A percentile compares a stretch with the other conserved stretches of the same genome.
Conservation (phyloP, 306 rosid genomes). For the Ziziphus jujuba region DNA sequence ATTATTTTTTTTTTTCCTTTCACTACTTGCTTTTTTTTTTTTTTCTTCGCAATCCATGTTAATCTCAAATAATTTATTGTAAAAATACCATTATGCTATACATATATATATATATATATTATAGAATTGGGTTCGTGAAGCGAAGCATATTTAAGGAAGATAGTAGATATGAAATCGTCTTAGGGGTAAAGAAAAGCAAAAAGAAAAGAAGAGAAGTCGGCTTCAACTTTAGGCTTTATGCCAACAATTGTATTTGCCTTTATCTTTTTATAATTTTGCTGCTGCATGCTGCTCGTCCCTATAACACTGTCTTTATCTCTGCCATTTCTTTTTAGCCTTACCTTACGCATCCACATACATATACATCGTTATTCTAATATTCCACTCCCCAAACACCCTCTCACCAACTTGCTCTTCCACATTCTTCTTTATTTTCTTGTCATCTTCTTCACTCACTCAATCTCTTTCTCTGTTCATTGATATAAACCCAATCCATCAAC, state of each 20-base stretch:
- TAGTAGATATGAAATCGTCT: constrained; percentile 16
- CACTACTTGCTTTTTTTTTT: neutral
- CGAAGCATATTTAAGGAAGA: constrained; percentile 10
- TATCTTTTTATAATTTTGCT: constrained; percentile 23
- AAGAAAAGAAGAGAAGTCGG: constrained; percentile 34
- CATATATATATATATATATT: too few species aligned
- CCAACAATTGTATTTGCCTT: constrained; percentile 39
- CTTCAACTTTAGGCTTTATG: constrained; percentile 42
- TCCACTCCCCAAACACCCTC: too few species aligned
- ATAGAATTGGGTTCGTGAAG: neutral
- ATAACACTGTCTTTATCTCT: constrained; percentile 36
- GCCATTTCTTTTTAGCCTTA: too few species aligned
- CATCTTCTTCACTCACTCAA: too few species aligned
- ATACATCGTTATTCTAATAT: too few species aligned
- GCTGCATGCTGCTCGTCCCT: too few species aligned
- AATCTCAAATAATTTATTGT: too few species aligned
- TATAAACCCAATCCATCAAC: neutral
- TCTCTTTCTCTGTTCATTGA: neutral
- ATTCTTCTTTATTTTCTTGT: too few species aligned
- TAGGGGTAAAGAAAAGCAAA: constrained; percentile 35
- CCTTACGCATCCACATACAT: too few species aligned
- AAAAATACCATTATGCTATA: too few species aligned
- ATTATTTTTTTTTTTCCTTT: neutral
- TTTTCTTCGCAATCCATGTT: too few species aligned
- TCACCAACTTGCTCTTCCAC: too few species aligned